These are phyloP conservation scores for Ceratobasidium sp. DNA, from an alignment of 1,284 basidiomycete species.

Conservation along the genomic window DNA sequence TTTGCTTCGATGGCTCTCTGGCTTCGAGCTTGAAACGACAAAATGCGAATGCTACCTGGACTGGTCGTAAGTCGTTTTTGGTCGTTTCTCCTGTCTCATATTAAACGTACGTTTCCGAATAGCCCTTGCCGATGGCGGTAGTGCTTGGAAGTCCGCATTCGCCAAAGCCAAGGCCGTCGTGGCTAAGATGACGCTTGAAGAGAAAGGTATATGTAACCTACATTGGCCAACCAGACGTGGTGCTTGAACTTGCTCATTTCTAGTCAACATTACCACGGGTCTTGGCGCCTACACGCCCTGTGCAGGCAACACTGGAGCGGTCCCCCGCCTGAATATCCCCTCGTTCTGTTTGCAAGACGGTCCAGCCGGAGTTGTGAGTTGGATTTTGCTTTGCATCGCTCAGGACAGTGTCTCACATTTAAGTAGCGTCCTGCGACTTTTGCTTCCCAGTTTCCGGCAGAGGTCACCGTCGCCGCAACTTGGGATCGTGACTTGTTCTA, in stretches of 20 bases:
- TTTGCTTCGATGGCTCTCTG: constrained; percentile 3
- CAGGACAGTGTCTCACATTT: not conserved
- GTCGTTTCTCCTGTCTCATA: not conserved
- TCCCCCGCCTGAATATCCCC: constrained; percentile 55
- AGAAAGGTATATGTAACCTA: constrained; percentile 3
- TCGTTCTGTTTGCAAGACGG: constrained; percentile 72
- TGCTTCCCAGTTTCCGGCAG: constrained; percentile 12
- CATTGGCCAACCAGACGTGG: not conserved
- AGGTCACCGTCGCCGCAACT: constrained; percentile 12
- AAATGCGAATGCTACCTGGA: not conserved
- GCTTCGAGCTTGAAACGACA: not conserved
- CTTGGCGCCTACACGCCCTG: constrained; percentile 43
- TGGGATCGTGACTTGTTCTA: constrained; percentile 67
- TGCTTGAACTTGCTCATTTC: not conserved
- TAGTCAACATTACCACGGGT: constrained; percentile 29
- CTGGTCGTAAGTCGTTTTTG: constrained; percentile 6
- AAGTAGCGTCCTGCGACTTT: not conserved
- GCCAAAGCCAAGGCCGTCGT: constrained; percentile 25
- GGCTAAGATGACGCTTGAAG: constrained; percentile 35
- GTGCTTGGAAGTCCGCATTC: constrained; percentile 28
- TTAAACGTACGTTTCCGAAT: not conserved
- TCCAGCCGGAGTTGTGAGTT: constrained; percentile 55
- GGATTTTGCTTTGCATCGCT: not conserved
- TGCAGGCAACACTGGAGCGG: constrained; percentile 43
- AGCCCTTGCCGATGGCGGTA: constrained; percentile 24